These are phyloP conservation scores for Xylaria flabelliformis DNA, from an alignment of 495 filamentous ascomycete genomes.

Conservation along the genomic window DNA sequence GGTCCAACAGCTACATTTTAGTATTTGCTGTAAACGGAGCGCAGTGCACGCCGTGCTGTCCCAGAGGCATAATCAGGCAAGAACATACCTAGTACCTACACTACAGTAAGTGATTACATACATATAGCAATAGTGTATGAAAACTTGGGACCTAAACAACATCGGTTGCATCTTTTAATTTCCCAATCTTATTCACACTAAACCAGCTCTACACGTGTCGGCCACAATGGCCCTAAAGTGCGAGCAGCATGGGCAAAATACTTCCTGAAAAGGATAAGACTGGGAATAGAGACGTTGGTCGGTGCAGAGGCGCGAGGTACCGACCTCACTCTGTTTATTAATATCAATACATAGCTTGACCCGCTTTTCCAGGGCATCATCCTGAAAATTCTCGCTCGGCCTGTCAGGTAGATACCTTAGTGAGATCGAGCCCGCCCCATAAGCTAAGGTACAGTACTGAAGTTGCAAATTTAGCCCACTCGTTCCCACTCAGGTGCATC, in stretches of 20 bases:
- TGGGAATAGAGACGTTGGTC: background rate
- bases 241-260: conserved; percentile 11
- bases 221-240: background rate
- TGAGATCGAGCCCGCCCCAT: conserved; percentile 19
- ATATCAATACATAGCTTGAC: background rate
- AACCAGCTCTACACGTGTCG: background rate
- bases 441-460: background rate
- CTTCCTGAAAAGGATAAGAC: conserved; percentile 23
- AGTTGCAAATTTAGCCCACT: conserved; percentile 27
- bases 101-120: background rate
- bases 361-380: background rate
- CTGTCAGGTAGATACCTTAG: conserved; percentile 6
- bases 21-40: too few relatives aligned
- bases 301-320: conserved; percentile 9
- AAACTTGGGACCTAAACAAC: background rate
- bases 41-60: background rate
- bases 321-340: background rate
- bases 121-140: background rate
- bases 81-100: background rate
- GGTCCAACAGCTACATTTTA: too few relatives aligned
- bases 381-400: conserved; percentile 25
- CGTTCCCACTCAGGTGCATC: background rate
- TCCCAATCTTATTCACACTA: conserved; percentile 16
- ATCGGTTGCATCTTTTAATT: conserved; percentile 17
- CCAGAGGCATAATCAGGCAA: background rate